These are phyloP conservation scores for Wickerhamia fluorescens DNA, from an alignment of 805 yeast genomes.

Conservation along the genomic window DNA sequence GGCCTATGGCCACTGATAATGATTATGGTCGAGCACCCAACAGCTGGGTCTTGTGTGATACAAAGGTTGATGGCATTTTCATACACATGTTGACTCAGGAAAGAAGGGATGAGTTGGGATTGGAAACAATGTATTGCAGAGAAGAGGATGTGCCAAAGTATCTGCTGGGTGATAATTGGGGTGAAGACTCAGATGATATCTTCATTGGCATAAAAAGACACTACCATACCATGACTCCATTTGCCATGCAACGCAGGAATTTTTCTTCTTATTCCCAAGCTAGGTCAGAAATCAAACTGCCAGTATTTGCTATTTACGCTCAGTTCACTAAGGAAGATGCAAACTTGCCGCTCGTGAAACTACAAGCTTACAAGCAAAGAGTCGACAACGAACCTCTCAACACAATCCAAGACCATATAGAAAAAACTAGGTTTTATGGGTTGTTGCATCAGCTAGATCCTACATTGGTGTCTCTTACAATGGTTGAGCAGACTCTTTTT, in stretches of 20 bases:
- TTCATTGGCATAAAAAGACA: constrained; percentile 15
- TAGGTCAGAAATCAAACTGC: neutral
- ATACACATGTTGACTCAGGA: constrained; percentile 70
- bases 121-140: constrained; percentile 63
- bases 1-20: constrained; percentile 44
- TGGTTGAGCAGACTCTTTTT: constrained; percentile 16
- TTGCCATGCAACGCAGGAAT: neutral
- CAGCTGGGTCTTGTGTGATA: constrained; percentile 79
- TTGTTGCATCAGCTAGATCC: constrained; percentile 22
- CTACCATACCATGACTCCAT: constrained; percentile 32
- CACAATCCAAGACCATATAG: constrained; percentile 11
- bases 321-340: no score
- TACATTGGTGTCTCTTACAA: constrained; percentile 15
- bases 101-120: constrained; percentile 58
- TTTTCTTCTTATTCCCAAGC: neutral
- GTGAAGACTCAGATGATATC: constrained; percentile 15
- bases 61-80: constrained; percentile 52
- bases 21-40: constrained; percentile 55
- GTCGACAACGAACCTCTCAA: neutral
- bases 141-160: constrained; percentile 29
- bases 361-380: neutral
- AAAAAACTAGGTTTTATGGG: constrained; percentile 17
- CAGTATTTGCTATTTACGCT: no score
- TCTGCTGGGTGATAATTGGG: constrained; percentile 10
- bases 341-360: neutral